phyloP scores from a whole-genome alignment of 345 rosid genomes.

The Rhodomyrtus tomentosa region DNA sequence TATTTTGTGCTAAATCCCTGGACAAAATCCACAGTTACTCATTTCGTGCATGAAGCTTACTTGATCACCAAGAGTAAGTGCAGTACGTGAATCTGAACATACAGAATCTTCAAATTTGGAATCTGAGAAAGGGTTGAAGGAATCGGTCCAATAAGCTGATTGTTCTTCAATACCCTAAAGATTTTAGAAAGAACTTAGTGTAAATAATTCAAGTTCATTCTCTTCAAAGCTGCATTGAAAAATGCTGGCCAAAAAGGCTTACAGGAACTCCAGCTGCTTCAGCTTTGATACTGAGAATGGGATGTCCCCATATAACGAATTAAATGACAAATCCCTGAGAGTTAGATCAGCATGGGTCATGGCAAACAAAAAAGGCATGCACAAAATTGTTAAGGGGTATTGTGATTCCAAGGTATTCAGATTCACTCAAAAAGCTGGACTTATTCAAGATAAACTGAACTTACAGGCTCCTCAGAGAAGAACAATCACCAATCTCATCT shows the following conservation, averaged over 20 bases:
- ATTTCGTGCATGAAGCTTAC: neutral
- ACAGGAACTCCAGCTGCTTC: conserved; percentile 74
- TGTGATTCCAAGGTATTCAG: neutral
- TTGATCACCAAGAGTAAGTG: neutral
- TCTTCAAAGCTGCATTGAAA: neutral
- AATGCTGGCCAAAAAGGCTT: conserved; percentile 12
- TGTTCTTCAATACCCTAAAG: conserved; percentile 68
- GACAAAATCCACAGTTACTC: neutral
- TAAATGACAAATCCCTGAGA: conserved; percentile 75
- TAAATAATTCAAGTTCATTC: neutral
- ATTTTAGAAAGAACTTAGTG: neutral
- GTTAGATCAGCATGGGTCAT: neutral
- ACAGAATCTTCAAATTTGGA: conserved; percentile 84
- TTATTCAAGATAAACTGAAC: conserved; percentile 5
- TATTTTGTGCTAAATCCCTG: conserved; percentile 91
- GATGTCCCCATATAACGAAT: conserved; percentile 80
- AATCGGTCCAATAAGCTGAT: conserved; percentile 77
- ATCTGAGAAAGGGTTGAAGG: conserved; percentile 92
- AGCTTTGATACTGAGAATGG: conserved; percentile 86
- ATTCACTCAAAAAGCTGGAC: neutral
- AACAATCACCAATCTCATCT: conserved; percentile 93
- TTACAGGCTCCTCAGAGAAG: conserved; percentile 65
- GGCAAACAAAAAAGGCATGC: neutral
- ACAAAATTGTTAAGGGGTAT: neutral
- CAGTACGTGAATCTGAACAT: conserved; percentile 9